Base-by-base conservation (phyloP, 306 rosid genomes). In the Cucurbita pepo region DNA sequence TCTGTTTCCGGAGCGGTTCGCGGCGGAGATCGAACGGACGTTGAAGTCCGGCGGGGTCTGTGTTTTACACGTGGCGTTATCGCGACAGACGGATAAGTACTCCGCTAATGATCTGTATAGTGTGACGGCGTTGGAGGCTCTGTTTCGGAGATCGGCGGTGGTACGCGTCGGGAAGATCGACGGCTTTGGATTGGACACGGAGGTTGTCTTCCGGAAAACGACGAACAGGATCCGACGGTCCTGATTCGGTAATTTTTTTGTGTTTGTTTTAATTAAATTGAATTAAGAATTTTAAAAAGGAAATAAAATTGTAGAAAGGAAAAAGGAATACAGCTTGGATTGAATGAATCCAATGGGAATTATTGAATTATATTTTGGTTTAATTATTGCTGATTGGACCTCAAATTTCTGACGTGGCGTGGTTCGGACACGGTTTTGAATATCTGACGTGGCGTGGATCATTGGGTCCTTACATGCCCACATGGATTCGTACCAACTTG, bases 41-140 rank as follows among this genome's bases (percentile, higher is more conserved):
- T 56, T 94, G 85, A 94, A 77, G 82, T 79, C 82, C 1, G 69
- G 83, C 5, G 98, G 97, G n/a, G 82, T 89, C 1, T 90, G 97
- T 19, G 97, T 89, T 0, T 37, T 94, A 34, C 98, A 90, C 75
- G 95, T 94, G 82, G 83, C 96, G 1, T 5, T 94, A 5, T 71
- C 88, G 0, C 75, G 81, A 5, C 80, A 91, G 21, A 81, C 95
- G 5, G 98, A 90, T 80, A 94, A 87, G 76, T 94, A 87, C 75
- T 94, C 98, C 16, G 98, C 98, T 0, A 94, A 94, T 14, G 98
- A 94, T 60, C 78, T 94, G 52, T 89, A 74, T 75, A 94, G 97
- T 53, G 77, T 86, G 8, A 61, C 73, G 48, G 87, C 98, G 5
- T 83, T 94, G 70, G 89, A 83, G 19, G 45, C 64, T 56, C 53